Evolutionary conservation across 148 eudicot species (phyloP).

Genomic region (Camellia sinensis): DNA sequence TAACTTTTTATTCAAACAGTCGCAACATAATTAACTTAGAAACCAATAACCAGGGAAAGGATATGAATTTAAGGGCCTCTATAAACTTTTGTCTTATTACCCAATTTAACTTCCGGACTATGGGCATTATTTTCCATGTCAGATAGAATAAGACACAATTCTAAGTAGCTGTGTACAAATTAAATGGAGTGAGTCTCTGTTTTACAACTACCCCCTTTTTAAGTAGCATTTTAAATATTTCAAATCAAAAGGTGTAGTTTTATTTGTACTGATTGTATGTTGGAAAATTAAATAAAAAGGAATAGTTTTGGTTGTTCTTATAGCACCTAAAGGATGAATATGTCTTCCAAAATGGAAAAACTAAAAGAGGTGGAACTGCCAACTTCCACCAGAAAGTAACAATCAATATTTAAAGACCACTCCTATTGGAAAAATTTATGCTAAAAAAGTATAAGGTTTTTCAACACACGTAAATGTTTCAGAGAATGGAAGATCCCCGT

Average conservation of each 20-base stretch:
- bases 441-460: neutral
- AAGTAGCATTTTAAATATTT: no score
- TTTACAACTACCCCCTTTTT: no score
- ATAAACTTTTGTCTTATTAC: no score
- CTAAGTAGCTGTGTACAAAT: neutral
- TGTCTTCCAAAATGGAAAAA: no score
- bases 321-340: no score
- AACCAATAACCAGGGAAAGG: no score
- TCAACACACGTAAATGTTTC: neutral
- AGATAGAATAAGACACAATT: no score
- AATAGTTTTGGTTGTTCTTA: neutral
- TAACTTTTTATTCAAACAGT: no score
- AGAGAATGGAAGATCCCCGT: neutral
- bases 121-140: neutral
- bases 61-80: no score
- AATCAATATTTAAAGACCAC: neutral
- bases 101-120: neutral
- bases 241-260: neutral
- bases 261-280: neutral
- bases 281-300: neutral
- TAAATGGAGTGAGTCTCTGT: no score
- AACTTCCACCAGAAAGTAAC: neutral
- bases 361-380: neutral
- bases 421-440: neutral
- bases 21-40: no score